Percentiles rank a stretch among this genome's conserved stretches.
Evolutionary conservation across 305 asterid species (phyloP).

Genomic region (Plantago lanceolata): DNA sequence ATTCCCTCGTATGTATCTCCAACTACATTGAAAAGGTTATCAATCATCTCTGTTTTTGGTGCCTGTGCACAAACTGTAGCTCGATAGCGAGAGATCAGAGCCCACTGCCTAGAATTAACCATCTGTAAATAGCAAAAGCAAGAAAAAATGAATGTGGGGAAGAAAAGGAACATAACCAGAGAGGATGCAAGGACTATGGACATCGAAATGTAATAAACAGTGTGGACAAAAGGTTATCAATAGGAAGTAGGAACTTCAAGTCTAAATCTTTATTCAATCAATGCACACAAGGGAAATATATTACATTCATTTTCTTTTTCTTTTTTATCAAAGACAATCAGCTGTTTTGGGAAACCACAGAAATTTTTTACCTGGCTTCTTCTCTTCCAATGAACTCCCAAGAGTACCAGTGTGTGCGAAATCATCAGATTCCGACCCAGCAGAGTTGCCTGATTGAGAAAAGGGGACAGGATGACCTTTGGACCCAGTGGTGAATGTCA

Average conservation of each 20-base stretch:
- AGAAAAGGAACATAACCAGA: too few relatives aligned
- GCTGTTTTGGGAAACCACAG: constrained; percentile 14
- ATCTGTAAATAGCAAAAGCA: constrained; percentile 38
- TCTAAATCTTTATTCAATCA: background rate
- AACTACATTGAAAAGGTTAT: constrained; percentile 41
- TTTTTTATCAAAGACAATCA: background rate
- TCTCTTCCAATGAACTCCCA: constrained; percentile 30
- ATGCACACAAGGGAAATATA: background rate
- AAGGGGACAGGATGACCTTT: constrained; percentile 33
- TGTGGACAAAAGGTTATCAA: too few relatives aligned
- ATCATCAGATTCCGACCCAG: constrained; percentile 29
- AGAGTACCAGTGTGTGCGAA: constrained; percentile 30
- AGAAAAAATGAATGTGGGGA: too few relatives aligned
- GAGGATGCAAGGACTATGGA: too few relatives aligned
- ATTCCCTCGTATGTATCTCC: constrained; percentile 42
- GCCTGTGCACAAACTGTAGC: constrained; percentile 71
- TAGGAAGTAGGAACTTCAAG: background rate
- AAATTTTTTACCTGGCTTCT: constrained; percentile 30
- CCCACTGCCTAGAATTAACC: constrained; percentile 75
- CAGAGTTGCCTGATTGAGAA: constrained; percentile 36
- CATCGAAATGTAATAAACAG: too few relatives aligned
- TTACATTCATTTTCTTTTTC: too few relatives aligned
- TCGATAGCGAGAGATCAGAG: constrained; percentile 54
- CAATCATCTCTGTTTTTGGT: constrained; percentile 59
- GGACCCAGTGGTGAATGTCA: constrained; percentile 30